Evolutionary conservation across 371 early-diverging fungal genomes (phyloP), one percentile per base, ranked within the genome.

Genomic region (Polyrhizophydium stewartii): DNA sequence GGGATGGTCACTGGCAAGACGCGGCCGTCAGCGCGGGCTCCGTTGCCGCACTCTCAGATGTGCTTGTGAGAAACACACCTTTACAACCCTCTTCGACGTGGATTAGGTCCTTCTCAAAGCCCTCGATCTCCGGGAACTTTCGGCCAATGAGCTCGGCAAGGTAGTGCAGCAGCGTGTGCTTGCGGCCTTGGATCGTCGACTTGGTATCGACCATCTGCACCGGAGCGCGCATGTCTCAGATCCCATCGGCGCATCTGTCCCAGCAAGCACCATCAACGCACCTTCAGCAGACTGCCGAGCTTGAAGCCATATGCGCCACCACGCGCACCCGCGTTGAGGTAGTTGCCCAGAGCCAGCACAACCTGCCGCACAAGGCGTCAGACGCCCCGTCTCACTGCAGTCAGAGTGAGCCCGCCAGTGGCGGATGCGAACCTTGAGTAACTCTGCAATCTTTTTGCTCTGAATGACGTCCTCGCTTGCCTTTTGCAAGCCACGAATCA

Each of bases 251-350:
- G n/a, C n/a, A n/a, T n/a, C n/a, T n/a, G n/a, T n/a, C 35, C 35
- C 35, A 45, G 5, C 24, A 6, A 45, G 28, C 21, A 45, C 30
- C 25, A 38, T 25, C 1, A 32, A 58, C 27, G 6, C 52, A 79
- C 72, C 74, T 83, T 83, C 19, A 73, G 38, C 19, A 83, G 27
- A 60, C 72, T 71, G 30, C 65, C 66, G 1, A 83, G 51, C 58
- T 81, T 79, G 68, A 79, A 83, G 13, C 83, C 83, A 59, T 78
- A 81, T 9, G 83, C 83, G n/a, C 83, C 83, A 32, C 79, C 83
- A 38, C 79, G 53, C 33, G 72, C 66, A 17, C 83, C 83, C 1
- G 73, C 32, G 62, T 83, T 83, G 71, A 83, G 65, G 59, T 83
- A 80, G 52, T 83, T 83, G 13, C 83, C 83, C 13, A 83, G 68